A percentile compares a stretch with the other conserved stretches of the same genome.
These are phyloP conservation scores for Neospermospora avenae DNA, from an alignment of 2,329 filamentous ascomycete species.

Conservation along the genomic window DNA sequence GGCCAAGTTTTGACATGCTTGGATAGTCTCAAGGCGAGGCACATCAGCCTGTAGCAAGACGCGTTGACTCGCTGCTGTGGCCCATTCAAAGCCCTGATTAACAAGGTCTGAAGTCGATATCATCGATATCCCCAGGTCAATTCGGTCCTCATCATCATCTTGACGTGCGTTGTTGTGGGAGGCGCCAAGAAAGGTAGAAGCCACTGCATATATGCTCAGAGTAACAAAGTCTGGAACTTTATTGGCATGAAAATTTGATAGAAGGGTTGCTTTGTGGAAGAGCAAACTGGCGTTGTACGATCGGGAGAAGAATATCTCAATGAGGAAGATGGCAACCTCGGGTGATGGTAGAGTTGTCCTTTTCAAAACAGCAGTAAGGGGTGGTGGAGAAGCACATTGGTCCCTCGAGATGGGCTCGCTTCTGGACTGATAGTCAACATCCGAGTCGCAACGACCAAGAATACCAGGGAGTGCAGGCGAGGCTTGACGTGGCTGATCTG, in stretches of 20 bases:
- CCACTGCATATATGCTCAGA: not conserved
- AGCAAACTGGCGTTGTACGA: not conserved
- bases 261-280: not conserved
- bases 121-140: not conserved
- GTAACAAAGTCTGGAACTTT: not conserved
- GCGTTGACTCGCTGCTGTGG: not conserved
- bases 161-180: not conserved
- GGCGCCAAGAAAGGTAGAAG: not conserved
- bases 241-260: not conserved
- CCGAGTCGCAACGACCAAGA: not conserved
- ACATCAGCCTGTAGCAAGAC: not conserved
- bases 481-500: not conserved
- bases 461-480: not conserved
- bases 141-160: not conserved
- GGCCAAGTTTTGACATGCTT: not conserved
- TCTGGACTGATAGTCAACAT: not conserved
- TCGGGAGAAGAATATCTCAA: not conserved
- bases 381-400: not conserved
- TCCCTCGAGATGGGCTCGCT: not conserved
- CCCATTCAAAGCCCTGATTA: not conserved
- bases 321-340: not conserved
- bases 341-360: not conserved
- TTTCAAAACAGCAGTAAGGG: not conserved
- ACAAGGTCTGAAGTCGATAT: not conserved
- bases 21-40: not conserved